Evolutionary conservation across 2,329 filamentous ascomycete species (phyloP), one percentile per base, ranked within the genome.

Genomic region (Alternaria arbusti): DNA sequence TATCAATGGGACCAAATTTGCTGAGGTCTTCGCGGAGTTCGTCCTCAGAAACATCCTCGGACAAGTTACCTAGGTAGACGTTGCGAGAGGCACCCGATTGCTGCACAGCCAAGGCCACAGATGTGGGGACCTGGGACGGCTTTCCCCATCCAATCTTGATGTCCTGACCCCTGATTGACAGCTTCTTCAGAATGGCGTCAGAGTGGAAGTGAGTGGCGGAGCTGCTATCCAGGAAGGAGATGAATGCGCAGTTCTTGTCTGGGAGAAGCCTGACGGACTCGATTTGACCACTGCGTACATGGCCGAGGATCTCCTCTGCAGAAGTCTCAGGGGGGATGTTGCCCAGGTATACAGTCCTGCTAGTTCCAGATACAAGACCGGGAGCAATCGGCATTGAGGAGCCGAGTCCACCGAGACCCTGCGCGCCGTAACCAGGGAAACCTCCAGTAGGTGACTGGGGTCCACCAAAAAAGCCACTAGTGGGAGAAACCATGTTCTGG

Each of bases 61-160:
- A 88, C 63, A 99, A 82, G 78, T 97, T 98, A 57, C 96, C 96
- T 46, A 99, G 86, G 78, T 99, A 99, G 32, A 99, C 96, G 78
- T 99, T 99, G 69, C 96, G 89, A 17, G 96, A 99, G 28, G 96
- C 96, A 56, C 94, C 94, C 12, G 94, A 97, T 82, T 99, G 96
- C 83, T 99, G 96, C 30, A 98, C 96, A 50, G 96, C 95, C 61
- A 98, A 86, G n/a, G 94, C 94, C 50, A 99, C 96, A 3, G 96
- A 98, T 3, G 95, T 98, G 4, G 96, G 96, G 1, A 99, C 96
- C 82, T 97, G 95, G 4, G 96, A 98, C 30, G 96, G 95, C 84
- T 99, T 99, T 68, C 96, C 96, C 96, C 96, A 99, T 67, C 96
- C 96, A 74, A 99, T 94, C 86, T 99, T 99, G 85, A 99, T 97